Conservation (phyloP, 2,329 filamentous ascomycete genomes). For the Verticillium nubilum region DNA sequence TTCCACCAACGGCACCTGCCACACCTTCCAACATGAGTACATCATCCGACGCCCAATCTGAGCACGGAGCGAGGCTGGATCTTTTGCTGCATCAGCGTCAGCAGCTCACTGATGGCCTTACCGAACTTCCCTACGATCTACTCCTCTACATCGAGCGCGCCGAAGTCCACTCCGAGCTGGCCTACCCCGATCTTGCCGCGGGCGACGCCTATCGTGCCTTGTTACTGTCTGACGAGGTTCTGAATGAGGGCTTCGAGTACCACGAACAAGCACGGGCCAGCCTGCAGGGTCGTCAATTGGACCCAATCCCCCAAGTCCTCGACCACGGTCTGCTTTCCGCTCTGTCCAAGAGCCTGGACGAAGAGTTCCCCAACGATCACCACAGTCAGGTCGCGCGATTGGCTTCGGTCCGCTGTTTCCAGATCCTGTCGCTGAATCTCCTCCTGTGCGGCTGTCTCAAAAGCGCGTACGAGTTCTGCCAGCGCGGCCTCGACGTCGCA, state of each 20-base stretch:
- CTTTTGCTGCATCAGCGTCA: conserved; percentile 48
- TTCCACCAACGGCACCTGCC: conserved; percentile 1
- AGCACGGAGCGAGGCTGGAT: conserved; percentile 19
- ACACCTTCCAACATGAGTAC: conserved; percentile 8
- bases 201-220: conserved; percentile 88
- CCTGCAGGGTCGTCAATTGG: conserved; percentile 32
- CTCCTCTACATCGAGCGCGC: conserved; percentile 66
- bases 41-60: conserved; percentile 4
- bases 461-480: conserved; percentile 61
- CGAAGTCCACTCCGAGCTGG: conserved; percentile 64
- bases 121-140: conserved; percentile 51
- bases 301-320: conserved; percentile 38
- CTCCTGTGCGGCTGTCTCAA: conserved; percentile 63
- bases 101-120: conserved; percentile 50
- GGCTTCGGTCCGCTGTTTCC: conserved; percentile 53
- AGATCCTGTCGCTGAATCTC: conserved; percentile 51
- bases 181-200: conserved; percentile 83
- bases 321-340: conserved; percentile 34
- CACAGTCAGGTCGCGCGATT: conserved; percentile 37
- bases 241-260: conserved; percentile 77
- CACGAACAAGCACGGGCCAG: conserved; percentile 60
- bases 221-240: conserved; percentile 76
- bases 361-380: conserved; percentile 24
- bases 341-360: conserved; percentile 24
- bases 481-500: conserved; percentile 51